Evolutionary conservation across 106 monocot species (phyloP), one percentile per base, ranked within the genome.

Genomic region (Amphibolis antarctica): DNA sequence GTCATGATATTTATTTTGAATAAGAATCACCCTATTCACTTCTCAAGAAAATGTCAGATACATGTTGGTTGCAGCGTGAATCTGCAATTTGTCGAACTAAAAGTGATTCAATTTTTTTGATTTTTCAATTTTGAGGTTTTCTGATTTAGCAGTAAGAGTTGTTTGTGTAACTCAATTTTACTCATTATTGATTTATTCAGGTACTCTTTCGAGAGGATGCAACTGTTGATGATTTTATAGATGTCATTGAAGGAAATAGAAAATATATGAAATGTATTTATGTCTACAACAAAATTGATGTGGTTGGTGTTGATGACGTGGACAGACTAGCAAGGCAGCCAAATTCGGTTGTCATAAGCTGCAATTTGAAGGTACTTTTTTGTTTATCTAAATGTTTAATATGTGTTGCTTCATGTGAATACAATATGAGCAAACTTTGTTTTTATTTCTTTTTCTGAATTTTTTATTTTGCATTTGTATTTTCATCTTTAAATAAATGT

Each of bases 221-320:
- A 61, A 88, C 87, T 54, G 98, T 98, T 24, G 98, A 98, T 81
- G 98, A 98, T 75, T 76, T 98, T 42, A 98, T 98, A 53, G 98
- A 98, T 79, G 91, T 98, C 28, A 98, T 98, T 24, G 98, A 98
- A 62, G 98, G 98, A 50, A 98, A 98, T 46, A 78, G 98, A 26
- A 98, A 98, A 61, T 98, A 98, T 71, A 91, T 98, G 78, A 98
- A 98, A 53, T 98, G 91, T 60, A 69, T 98, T 62, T 98, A 98
- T 70, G 98, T 98, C 59, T 98, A 98, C 57, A 98, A 98, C 78
- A 98, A 98, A 68, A 91, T 98, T 79, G 98, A 98, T 81, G 98
- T 98, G 21, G 69, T 91, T 56, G 98, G 98, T 85, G 91, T 91
- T 62, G 98, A 98, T 73, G 98, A 98, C 74, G 98, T 98, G 36